Evolutionary conservation across 148 eudicot species (phyloP), one percentile per base, ranked within the genome.

Genomic region (Rhododendron molle): DNA sequence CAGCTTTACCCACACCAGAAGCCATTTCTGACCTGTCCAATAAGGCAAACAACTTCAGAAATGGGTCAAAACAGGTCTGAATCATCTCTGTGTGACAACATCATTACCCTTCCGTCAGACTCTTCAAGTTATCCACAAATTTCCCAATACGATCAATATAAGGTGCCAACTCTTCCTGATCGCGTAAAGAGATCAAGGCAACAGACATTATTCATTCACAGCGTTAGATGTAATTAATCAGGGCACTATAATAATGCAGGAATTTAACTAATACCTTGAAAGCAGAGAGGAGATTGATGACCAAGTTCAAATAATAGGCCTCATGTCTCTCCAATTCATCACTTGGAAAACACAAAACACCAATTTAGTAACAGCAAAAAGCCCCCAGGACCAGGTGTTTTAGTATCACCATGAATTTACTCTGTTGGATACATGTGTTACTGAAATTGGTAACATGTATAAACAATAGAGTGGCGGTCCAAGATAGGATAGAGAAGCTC

Each of bases 261-360:
- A 71, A 40, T 21, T 40, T 50, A 58, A 76, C 46, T 80, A 84
- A 44, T 89, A 96, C 99, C 98, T 93, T 91, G 85, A 93, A 97
- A 34, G 88, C 90, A 78, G 96, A 92, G 77, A 97, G 99, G 78
- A 97, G 95, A 88, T 91, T 85, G 60, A 85, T 85, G 72, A 94
- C 93, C 93, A 97, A 88, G 88, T 91, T 88, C 81, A 94, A 91
- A 86, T 94, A 97, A 85, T 92, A 95, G 81, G 84, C 91, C 88
- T 95, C 96, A 58, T 97, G 98, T 60, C 82, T 92, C 88, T 92
- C 98, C 91, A 97, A 87, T 87, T 94, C 98, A 85, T 90, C 98
- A 87, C 99, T 96, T 91, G 79, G n/a, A 87, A 62, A 90, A 77
- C 44, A 44, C 20, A 86, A 89, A 78, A 65, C 65, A 38, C 18